These are phyloP conservation scores for Gossypium australe DNA, from an alignment of 345 rosid species.

Conservation along the genomic window DNA sequence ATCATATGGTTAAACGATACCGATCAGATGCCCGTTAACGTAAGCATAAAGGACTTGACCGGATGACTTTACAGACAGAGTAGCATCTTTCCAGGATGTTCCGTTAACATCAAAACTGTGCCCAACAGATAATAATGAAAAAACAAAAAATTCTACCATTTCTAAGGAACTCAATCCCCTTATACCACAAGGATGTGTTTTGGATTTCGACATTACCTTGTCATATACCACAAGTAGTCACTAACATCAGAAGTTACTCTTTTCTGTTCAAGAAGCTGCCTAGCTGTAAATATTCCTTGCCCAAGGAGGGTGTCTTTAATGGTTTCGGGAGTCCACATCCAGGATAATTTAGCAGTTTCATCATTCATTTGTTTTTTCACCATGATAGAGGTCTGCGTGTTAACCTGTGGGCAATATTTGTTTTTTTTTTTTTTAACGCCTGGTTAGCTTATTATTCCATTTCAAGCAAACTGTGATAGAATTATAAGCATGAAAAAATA, in stretches of 20 bases:
- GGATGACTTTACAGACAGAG: conserved; percentile 33
- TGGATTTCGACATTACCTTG: conserved; percentile 35
- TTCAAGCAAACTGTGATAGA: background rate
- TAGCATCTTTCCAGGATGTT: conserved; percentile 27
- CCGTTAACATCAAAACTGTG: conserved; percentile 24
- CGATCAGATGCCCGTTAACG: conserved; percentile 42
- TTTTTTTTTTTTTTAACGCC: background rate
- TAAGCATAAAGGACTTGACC: conserved; percentile 59
- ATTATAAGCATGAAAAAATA: background rate
- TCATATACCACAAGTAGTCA: conserved; percentile 74
- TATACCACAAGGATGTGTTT: background rate
- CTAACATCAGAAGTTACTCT: conserved; percentile 33
- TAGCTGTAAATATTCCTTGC: conserved; percentile 26
- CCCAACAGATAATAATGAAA: background rate
- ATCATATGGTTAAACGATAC: background rate
- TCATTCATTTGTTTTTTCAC: conserved; percentile 16
- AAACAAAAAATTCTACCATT: background rate
- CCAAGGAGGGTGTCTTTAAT: conserved; percentile 24
- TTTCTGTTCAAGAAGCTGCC: conserved; percentile 52
- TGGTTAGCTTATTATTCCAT: background rate
- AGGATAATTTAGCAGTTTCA: conserved; percentile 18
- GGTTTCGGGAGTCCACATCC: conserved; percentile 57
- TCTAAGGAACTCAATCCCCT: background rate
- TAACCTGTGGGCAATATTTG: conserved; percentile 23
- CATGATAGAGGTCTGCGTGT: conserved; percentile 48